Percentiles rank a stretch among this genome's conserved stretches.
phyloP scores from a whole-genome alignment of 768 basidiomycete species.

The Dioszegia crocea region DNA sequence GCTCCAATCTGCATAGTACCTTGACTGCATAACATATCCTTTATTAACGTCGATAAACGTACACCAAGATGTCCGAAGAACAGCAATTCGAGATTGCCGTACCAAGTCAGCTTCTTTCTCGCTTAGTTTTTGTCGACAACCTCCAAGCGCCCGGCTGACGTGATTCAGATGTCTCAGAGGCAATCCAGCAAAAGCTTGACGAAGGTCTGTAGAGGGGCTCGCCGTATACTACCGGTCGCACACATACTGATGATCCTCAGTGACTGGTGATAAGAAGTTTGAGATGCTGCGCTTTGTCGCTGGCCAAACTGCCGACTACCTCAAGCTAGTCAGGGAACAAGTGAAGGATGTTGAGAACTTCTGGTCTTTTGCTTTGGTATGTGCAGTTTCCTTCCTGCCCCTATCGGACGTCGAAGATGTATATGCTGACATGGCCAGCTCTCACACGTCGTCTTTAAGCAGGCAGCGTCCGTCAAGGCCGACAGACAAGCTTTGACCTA shows the following conservation, averaged over 20 bases:
- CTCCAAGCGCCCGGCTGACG: neutral
- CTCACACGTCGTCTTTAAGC: neutral
- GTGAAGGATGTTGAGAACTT: slow-evolving; percentile 38
- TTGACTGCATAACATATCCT: no score
- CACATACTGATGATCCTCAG: slow-evolving; percentile 5
- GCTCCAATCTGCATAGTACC: no score
- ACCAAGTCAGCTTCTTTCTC: neutral
- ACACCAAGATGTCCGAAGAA: slow-evolving; percentile 10
- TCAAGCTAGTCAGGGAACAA: slow-evolving; percentile 19
- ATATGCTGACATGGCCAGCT: neutral
- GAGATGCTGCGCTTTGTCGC: slow-evolving; percentile 13
- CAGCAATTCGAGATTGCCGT: slow-evolving; percentile 7
- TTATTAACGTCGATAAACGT: no score
- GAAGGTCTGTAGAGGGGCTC: slow-evolving; percentile 12
- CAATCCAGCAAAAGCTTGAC: slow-evolving; percentile 18
- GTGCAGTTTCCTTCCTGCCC: neutral
- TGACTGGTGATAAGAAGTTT: slow-evolving; percentile 21
- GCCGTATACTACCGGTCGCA: no score
- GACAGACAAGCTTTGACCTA: slow-evolving; percentile 79
- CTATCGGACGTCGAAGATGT: neutral
- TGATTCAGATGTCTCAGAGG: slow-evolving; percentile 14
- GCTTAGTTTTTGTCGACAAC: no score
- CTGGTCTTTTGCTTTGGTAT: slow-evolving; percentile 41
- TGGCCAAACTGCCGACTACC: slow-evolving; percentile 20
- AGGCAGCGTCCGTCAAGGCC: slow-evolving; percentile 39